These are phyloP conservation scores for Ampelocalamus luodianensis DNA, from an alignment of 176 grass and related monocot genomes.

Conservation along the genomic window DNA sequence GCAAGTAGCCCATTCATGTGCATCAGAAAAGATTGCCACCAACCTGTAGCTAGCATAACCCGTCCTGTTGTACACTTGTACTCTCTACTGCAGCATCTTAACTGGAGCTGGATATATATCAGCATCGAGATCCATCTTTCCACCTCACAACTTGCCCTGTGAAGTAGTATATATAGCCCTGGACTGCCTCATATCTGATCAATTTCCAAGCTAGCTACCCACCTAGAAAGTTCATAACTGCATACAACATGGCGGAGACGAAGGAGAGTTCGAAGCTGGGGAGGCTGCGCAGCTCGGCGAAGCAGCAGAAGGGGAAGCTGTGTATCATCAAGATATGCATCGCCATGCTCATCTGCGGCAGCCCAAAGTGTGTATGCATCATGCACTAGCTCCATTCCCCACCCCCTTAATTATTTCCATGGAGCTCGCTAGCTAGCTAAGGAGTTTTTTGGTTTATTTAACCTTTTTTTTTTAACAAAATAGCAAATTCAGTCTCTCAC, in stretches of 20 bases:
- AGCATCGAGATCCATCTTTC: background rate
- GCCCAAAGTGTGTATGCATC: slow-evolving; percentile 44
- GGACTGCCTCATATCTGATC: background rate
- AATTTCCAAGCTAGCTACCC: background rate
- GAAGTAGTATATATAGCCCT: background rate
- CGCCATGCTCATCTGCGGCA: slow-evolving; percentile 70
- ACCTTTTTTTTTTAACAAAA: too few species aligned
- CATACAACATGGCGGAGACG: slow-evolving; percentile 23
- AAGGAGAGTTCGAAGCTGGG: slow-evolving; percentile 39
- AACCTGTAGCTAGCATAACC: background rate
- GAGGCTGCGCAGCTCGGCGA: slow-evolving; percentile 54
- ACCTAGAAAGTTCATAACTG: background rate
- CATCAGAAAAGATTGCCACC: slow-evolving; percentile 5
- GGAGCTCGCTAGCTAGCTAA: background rate
- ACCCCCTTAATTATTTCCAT: background rate
- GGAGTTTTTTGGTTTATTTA: too few species aligned
- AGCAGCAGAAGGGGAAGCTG: slow-evolving; percentile 74
- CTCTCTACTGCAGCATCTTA: background rate
- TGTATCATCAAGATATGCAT: slow-evolving; percentile 73
- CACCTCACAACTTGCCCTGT: background rate
- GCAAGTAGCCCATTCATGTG: background rate
- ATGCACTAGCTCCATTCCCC: background rate
- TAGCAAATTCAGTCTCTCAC: too few species aligned
- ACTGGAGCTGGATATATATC: background rate
- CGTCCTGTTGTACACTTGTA: background rate